A percentile compares a stretch with the other conserved stretches of the same genome.
Evolutionary conservation across 768 basidiomycete genomes (phyloP).

Genomic region (Tricholoma flavovirens): DNA sequence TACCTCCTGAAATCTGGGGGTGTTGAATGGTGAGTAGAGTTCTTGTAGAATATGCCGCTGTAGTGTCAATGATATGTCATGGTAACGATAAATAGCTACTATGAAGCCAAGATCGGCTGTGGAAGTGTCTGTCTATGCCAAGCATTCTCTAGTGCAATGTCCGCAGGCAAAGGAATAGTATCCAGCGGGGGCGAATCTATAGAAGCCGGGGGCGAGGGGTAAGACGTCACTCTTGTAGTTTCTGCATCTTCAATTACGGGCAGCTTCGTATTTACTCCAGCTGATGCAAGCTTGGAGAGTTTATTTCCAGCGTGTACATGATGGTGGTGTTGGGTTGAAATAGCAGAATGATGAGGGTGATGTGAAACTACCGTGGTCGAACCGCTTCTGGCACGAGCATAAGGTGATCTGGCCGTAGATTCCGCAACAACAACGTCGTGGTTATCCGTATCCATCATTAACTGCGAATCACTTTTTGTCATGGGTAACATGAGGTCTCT

Average conservation of each 20-base stretch:
- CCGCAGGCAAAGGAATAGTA: slow-evolving; percentile 14
- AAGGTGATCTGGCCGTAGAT: slow-evolving; percentile 29
- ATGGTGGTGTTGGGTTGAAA: slow-evolving; percentile 9
- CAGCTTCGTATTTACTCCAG: slow-evolving; percentile 6
- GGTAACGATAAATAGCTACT: slow-evolving; percentile 8
- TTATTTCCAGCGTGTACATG: slow-evolving; percentile 6
- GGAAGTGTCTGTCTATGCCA: slow-evolving; percentile 13
- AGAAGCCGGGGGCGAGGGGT: slow-evolving; percentile 44
- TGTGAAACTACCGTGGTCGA: slow-evolving; percentile 21
- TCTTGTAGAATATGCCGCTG: slow-evolving; percentile 10
- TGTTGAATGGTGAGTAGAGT: slow-evolving; percentile 9
- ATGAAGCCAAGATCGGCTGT: slow-evolving; percentile 9
- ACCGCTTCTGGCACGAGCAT: slow-evolving; percentile 32
- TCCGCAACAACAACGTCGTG: slow-evolving; percentile 27
- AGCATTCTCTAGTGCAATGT: slow-evolving; percentile 11
- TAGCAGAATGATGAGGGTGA: slow-evolving; percentile 17
- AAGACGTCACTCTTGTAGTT: slow-evolving; percentile 23
- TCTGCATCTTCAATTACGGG: neutral
- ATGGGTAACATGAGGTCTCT: slow-evolving; percentile 64
- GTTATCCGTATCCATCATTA: slow-evolving; percentile 39
- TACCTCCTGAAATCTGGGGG: slow-evolving; percentile 1
- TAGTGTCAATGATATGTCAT: slow-evolving; percentile 7
- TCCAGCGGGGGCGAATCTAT: slow-evolving; percentile 33
- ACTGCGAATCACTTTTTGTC: slow-evolving; percentile 52
- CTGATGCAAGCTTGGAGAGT: slow-evolving; percentile 11